These are phyloP conservation scores for Cryptococcus sp. DNA, from an alignment of 1,284 basidiomycete genomes.

Conservation along the genomic window DNA sequence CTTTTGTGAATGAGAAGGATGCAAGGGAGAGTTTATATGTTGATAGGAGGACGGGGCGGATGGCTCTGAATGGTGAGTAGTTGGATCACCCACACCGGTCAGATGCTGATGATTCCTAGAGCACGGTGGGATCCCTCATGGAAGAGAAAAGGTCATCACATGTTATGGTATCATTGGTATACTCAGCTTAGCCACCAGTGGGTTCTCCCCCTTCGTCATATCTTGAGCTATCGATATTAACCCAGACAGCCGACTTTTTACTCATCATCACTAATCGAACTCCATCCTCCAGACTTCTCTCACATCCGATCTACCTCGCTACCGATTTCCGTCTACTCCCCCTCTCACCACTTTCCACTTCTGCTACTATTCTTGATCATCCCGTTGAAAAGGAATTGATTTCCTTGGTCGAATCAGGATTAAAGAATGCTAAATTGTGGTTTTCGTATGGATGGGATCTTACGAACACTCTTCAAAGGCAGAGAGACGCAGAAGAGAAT, in stretches of 20 bases:
- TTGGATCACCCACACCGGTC: background rate
- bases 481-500: conserved; percentile 61
- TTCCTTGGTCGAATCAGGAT: conserved; percentile 77
- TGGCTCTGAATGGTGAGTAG: conserved; percentile 46
- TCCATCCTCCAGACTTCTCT: conserved; percentile 71
- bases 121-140: conserved; percentile 40
- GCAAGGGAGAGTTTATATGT: conserved; percentile 47
- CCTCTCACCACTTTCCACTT: conserved; percentile 61
- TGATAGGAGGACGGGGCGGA: conserved; percentile 42
- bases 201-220: conserved; percentile 55
- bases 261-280: conserved; percentile 83
- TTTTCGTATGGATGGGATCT: conserved; percentile 92
- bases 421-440: conserved; percentile 73
- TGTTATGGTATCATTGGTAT: conserved; percentile 80
- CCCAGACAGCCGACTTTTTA: conserved; percentile 75
- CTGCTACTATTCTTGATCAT: conserved; percentile 58
- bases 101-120: conserved; percentile 13
- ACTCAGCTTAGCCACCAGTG: conserved; percentile 79
- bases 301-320: conserved; percentile 80
- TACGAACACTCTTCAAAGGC: conserved; percentile 80
- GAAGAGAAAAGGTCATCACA: conserved; percentile 49
- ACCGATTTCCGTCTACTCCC: conserved; percentile 91
- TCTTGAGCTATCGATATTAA: conserved; percentile 64
- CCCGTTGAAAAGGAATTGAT: conserved; percentile 85
- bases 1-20: conserved; percentile 39